These are phyloP conservation scores for Stagonosporopsis cucurbitacearum DNA, from an alignment of 2,329 filamentous ascomycete genomes.

Conservation along the genomic window DNA sequence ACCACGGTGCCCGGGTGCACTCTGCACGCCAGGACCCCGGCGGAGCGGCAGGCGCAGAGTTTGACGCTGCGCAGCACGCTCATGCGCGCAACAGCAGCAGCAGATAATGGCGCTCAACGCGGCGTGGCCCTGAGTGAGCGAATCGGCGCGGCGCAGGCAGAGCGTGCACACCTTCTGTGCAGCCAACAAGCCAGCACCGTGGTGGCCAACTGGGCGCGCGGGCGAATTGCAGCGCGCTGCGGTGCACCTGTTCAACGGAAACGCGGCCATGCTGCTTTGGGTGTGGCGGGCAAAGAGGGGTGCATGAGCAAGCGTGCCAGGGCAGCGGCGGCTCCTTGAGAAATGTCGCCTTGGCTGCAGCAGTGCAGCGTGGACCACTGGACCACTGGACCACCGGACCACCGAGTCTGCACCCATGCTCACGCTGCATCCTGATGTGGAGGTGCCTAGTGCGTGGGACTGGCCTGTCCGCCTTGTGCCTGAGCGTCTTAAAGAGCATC, in stretches of 20 bases:
- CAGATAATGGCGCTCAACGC: conserved; percentile 7
- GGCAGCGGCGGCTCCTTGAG: conserved; percentile 27
- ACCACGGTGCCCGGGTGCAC: not conserved
- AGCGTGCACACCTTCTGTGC: conserved; percentile 3
- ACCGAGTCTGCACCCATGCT: conserved; percentile 12
- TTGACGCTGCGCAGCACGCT: too few relatives aligned
- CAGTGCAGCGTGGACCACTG: conserved; percentile 17
- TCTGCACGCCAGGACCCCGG: not conserved
- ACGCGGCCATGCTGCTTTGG: conserved; percentile 16
- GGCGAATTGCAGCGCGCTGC: conserved; percentile 27
- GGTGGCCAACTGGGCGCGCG: conserved; percentile 25
- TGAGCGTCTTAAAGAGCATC: conserved; percentile 38
- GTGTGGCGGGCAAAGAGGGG: conserved; percentile 24
- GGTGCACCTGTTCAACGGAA: conserved; percentile 30
- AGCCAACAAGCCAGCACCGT: conserved; percentile 28
- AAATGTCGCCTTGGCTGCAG: conserved; percentile 29
- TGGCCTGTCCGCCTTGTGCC: conserved; percentile 30
- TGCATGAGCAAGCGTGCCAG: conserved; percentile 23
- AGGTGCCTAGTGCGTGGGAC: conserved; percentile 26
- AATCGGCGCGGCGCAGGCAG: conserved; percentile 16
- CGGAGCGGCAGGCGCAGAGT: not conserved
- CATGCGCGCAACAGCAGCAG: not conserved
- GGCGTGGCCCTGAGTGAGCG: conserved; percentile 20
- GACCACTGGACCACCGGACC: too few relatives aligned
- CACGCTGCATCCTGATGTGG: conserved; percentile 8